These are phyloP conservation scores for Coffea humblotiana DNA, from an alignment of 305 asterid genomes.

Conservation along the genomic window DNA sequence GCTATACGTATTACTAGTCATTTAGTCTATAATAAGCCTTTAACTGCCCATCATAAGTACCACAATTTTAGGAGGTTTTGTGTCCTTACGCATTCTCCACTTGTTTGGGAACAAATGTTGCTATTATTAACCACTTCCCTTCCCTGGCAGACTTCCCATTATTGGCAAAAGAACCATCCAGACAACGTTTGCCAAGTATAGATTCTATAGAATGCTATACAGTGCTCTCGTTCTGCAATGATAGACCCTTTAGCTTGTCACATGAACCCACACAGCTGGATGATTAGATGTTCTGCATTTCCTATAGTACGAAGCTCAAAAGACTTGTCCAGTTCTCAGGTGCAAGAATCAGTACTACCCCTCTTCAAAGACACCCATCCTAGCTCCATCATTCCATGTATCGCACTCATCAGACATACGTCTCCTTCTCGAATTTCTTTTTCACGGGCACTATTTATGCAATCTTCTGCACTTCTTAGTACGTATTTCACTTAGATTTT, in stretches of 20 bases:
- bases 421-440: constrained; percentile 33
- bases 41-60: background rate
- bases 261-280: constrained; percentile 46
- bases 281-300: constrained; percentile 40
- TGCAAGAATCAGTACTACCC: constrained; percentile 4
- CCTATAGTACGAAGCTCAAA: constrained; percentile 29
- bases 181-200: background rate
- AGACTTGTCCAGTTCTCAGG: constrained; percentile 21
- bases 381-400: background rate
- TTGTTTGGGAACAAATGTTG: background rate
- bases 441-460: background rate
- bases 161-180: background rate
- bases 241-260: constrained; percentile 15
- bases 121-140: background rate
- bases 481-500: constrained; percentile 37
- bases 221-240: no score
- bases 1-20: background rate
- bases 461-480: background rate
- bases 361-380: background rate
- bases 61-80: background rate
- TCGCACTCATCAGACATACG: background rate
- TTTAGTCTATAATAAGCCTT: background rate
- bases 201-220: background rate
- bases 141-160: background rate
- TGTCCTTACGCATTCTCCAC: background rate